Conservation (phyloP, 2,329 filamentous ascomycete species). For the Didymella pinodella region DNA sequence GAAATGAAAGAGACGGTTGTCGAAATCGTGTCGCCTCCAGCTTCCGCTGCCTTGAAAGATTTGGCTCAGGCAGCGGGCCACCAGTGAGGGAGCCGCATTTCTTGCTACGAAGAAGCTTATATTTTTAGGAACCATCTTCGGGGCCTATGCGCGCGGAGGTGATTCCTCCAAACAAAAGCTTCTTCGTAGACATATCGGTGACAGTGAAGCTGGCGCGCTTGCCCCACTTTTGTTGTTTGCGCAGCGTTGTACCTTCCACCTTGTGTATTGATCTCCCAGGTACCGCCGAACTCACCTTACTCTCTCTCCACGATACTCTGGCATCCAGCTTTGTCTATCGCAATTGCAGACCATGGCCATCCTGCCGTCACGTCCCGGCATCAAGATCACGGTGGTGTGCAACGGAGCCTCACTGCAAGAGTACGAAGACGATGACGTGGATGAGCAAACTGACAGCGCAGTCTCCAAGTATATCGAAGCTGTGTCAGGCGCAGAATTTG, state of each 20-base stretch:
- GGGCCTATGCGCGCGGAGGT: too few species aligned
- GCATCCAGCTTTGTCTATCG: too few species aligned
- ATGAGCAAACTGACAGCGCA: not conserved
- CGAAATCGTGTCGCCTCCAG: not conserved
- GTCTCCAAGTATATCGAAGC: constrained; percentile 47
- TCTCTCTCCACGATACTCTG: not conserved
- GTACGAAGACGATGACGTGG: constrained; percentile 36
- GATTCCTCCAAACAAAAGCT: too few species aligned
- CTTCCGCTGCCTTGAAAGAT: not conserved
- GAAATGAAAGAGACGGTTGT: constrained; percentile 2
- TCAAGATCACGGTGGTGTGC: constrained; percentile 31
- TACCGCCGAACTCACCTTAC: not conserved
- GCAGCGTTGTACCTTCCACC: not conserved
- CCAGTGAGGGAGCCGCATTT: too few species aligned
- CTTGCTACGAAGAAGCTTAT: too few species aligned
- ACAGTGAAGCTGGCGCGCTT: constrained; percentile 2
- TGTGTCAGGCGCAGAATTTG: constrained; percentile 35
- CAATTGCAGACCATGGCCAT: constrained; percentile 31
- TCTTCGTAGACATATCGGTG: not conserved
- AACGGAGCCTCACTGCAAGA: constrained; percentile 33
- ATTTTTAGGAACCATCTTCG: too few species aligned
- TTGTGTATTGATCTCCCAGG: not conserved
- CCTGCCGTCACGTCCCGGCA: constrained; percentile 15
- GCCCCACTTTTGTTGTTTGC: constrained; percentile 8
- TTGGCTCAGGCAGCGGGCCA: too few species aligned